A percentile compares a stretch with the other conserved stretches of the same genome.
Conservation (phyloP, 345 rosid genomes). For the Pistacia atlantica region DNA sequence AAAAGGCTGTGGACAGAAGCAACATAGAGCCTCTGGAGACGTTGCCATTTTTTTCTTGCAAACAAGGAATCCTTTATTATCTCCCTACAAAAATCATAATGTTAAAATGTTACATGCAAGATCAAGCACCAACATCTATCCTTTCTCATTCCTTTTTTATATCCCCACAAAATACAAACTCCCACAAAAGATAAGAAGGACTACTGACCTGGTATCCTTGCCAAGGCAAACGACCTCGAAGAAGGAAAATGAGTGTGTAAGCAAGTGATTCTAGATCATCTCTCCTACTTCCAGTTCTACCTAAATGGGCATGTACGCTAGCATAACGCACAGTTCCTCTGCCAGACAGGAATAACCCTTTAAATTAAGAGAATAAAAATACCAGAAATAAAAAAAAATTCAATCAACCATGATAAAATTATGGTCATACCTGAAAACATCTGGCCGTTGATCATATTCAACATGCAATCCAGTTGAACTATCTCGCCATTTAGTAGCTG, state of each 20-base stretch:
- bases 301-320: constrained; percentile 77
- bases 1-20: constrained; percentile 65
- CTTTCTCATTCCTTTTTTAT: not conserved
- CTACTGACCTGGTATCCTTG: constrained; percentile 70
- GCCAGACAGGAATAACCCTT: constrained; percentile 16
- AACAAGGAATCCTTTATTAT: constrained; percentile 70
- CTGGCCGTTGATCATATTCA: constrained; percentile 81
- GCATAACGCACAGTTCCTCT: constrained; percentile 90
- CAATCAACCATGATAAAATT: constrained; percentile 7
- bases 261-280: constrained; percentile 90
- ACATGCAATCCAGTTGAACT: constrained; percentile 56
- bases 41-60: constrained; percentile 82
- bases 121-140: not conserved
- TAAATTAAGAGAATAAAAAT: not conserved
- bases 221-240: constrained; percentile 82
- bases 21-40: constrained; percentile 57
- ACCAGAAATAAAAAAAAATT: not conserved
- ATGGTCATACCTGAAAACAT: constrained; percentile 61
- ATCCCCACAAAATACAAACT: not conserved
- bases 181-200: not conserved
- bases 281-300: constrained; percentile 75
- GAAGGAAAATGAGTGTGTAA: constrained; percentile 78
- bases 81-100: constrained; percentile 49
- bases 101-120: not conserved
- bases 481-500: constrained; percentile 74